phyloP scores from a whole-genome alignment of 495 filamentous ascomycete species.

The Penicillium atrosanguineum region DNA sequence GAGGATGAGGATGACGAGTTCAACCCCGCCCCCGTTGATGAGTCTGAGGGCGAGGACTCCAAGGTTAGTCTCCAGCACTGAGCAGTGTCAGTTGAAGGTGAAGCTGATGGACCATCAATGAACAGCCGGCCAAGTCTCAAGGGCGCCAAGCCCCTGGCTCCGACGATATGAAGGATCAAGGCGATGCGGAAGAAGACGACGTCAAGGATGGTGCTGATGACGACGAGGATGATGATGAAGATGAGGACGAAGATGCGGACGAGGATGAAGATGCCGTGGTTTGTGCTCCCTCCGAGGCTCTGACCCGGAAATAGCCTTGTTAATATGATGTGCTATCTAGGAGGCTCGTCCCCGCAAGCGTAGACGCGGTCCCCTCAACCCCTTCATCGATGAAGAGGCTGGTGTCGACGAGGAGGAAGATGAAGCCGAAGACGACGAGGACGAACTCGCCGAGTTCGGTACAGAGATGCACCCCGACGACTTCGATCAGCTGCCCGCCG shows the following conservation, averaged over 20 bases:
- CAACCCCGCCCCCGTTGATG: constrained; percentile 66
- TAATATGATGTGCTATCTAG: background rate
- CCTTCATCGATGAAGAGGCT: constrained; percentile 93
- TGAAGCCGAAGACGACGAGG: constrained; percentile 84
- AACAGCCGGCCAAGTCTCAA: constrained; percentile 43
- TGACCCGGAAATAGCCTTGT: background rate
- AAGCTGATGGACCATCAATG: constrained; percentile 17
- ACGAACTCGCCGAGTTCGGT: constrained; percentile 78
- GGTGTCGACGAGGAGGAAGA: constrained; percentile 97
- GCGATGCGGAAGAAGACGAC: constrained; percentile 50
- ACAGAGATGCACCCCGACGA: constrained; percentile 90
- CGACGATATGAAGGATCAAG: constrained; percentile 43
- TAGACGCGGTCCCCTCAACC: constrained; percentile 63
- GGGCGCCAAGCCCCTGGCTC: constrained; percentile 50
- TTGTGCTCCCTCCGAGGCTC: constrained; percentile 11
- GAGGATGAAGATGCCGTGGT: constrained; percentile 30
- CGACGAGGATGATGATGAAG: constrained; percentile 42
- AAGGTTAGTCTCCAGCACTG: constrained; percentile 34
- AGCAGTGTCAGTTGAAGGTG: background rate
- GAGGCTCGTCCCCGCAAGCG: constrained; percentile 79
- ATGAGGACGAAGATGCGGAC: constrained; percentile 46
- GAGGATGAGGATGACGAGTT: constrained; percentile 83
- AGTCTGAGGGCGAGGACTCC: constrained; percentile 64
- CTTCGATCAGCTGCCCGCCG: constrained; percentile 72
- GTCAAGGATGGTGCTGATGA: constrained; percentile 49